Percentiles rank a stretch among this genome's conserved stretches.
These are phyloP conservation scores for Rhizopogon roseolus DNA, from an alignment of 768 basidiomycete genomes.

Conservation along the genomic window DNA sequence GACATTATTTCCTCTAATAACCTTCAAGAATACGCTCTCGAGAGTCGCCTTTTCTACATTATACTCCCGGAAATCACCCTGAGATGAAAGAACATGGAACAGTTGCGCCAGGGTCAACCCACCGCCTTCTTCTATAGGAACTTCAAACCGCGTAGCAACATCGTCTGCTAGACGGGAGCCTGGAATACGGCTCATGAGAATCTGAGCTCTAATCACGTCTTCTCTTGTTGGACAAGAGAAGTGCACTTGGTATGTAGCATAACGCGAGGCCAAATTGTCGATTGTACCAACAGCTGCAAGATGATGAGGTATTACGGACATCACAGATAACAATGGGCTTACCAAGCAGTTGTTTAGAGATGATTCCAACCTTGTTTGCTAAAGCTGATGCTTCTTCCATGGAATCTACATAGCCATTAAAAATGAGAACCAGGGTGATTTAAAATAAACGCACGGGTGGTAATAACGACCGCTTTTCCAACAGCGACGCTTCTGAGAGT, in stretches of 20 bases:
- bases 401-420: slow-evolving; percentile 42
- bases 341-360: slow-evolving; percentile 70
- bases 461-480: slow-evolving; percentile 69
- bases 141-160: slow-evolving; percentile 72
- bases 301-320: neutral
- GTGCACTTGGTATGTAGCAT: slow-evolving; percentile 75
- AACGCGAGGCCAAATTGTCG: slow-evolving; percentile 56
- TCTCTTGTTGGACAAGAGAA: slow-evolving; percentile 63
- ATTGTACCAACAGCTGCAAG: slow-evolving; percentile 61
- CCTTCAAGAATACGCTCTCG: slow-evolving; percentile 71
- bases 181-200: slow-evolving; percentile 57
- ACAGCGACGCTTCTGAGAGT: slow-evolving; percentile 60
- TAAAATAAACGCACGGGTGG: slow-evolving; percentile 48
- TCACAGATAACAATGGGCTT: slow-evolving; percentile 11
- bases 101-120: slow-evolving; percentile 50
- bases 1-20: slow-evolving; percentile 59
- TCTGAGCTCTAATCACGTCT: slow-evolving; percentile 51
- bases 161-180: slow-evolving; percentile 66
- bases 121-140: slow-evolving; percentile 39
- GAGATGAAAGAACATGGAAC: slow-evolving; percentile 49
- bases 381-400: slow-evolving; percentile 84
- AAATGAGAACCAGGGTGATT: slow-evolving; percentile 2
- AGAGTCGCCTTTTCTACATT: slow-evolving; percentile 67
- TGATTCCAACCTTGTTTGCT: slow-evolving; percentile 70
- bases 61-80: slow-evolving; percentile 57